These are phyloP conservation scores for Cryptococcus sp. DNA, from an alignment of 1,284 basidiomycete genomes.

Conservation along the genomic window DNA sequence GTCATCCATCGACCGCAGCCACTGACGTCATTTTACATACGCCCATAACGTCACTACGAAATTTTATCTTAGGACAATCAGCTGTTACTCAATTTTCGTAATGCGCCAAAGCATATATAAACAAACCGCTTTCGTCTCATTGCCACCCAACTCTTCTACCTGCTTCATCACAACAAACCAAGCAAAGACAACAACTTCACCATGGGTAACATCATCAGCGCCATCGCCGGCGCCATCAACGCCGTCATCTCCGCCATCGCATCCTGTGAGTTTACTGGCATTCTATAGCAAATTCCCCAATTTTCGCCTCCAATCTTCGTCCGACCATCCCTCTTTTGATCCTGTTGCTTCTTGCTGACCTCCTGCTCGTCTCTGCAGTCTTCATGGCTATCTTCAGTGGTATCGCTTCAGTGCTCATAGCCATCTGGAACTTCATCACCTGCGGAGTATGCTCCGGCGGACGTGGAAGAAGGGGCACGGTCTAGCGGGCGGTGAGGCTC, in stretches of 20 bases:
- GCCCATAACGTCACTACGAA: not conserved
- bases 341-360: slow-evolving; percentile 1
- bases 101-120: not conserved
- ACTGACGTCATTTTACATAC: slow-evolving; percentile 1
- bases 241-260: slow-evolving; percentile 10
- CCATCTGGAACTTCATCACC: slow-evolving; percentile 43
- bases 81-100: not conserved
- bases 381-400: slow-evolving; percentile 42
- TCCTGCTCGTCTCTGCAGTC: slow-evolving; percentile 22
- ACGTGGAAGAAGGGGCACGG: slow-evolving; percentile 33
- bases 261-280: slow-evolving; percentile 6
- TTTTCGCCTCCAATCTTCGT: not conserved
- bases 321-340: not conserved
- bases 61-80: not conserved
- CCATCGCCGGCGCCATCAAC: slow-evolving; percentile 34
- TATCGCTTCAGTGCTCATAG: slow-evolving; percentile 37
- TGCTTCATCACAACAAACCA: not conserved
- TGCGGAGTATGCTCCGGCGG: slow-evolving; percentile 36
- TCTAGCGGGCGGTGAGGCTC: slow-evolving; percentile 32
- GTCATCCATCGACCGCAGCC: not conserved
- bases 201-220: slow-evolving; percentile 41
- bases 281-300: not conserved
- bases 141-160: not conserved
- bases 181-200: slow-evolving; percentile 7
- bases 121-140: not conserved